Evolutionary conservation across 225 moss, liverwort and hornwort species (phyloP), one percentile per base, ranked within the genome.

Genomic region (Pseudoscleropodium purum): DNA sequence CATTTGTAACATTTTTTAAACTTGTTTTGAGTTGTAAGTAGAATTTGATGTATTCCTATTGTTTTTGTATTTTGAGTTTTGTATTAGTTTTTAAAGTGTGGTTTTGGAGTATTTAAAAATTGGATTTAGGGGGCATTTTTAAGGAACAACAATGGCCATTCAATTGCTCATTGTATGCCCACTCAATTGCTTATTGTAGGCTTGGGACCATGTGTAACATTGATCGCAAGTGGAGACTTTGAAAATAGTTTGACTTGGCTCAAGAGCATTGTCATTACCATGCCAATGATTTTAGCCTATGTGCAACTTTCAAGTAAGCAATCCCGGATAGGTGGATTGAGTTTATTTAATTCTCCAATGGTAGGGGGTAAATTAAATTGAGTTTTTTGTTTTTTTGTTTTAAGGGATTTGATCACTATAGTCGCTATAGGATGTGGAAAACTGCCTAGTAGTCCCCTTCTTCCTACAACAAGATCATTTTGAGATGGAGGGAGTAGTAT

Each of bases 371-470:
- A 39, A 4, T 24, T 70, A 24, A 4, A 24, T 24, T 72, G 11
- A 72, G 3, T 1, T 72, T 12, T 4, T 5, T 15, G 2, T 25
- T 41, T 15, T 72, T 15, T 13, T 23, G 13, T 23, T 39, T 13
- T 69, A 13, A 21, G 25, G 14, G 14, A 70, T 26, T 15, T 72
- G 5, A 9, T 2, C 27, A 73, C 9, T 45, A 2, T 45, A 3
- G 17, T 29, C 29, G 6, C 10, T 45, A 45, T 0, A 29, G 6
- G 3, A 74, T 74, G 13, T 75, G 0, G 7, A 31, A 12, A 49
- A 33, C 0, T 49, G 0, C 18, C 0, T 0, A 0, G 10, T 0
- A 7, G 0, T 2, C 4, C 4, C 9, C 18, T 45, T 18, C 4
- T 1, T 74, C 10, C 74, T 0, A 17, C 7, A 31, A 12, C 1